phyloP scores from a whole-genome alignment of 2,329 filamentous ascomycete species.

The Fusarium buharicum region DNA sequence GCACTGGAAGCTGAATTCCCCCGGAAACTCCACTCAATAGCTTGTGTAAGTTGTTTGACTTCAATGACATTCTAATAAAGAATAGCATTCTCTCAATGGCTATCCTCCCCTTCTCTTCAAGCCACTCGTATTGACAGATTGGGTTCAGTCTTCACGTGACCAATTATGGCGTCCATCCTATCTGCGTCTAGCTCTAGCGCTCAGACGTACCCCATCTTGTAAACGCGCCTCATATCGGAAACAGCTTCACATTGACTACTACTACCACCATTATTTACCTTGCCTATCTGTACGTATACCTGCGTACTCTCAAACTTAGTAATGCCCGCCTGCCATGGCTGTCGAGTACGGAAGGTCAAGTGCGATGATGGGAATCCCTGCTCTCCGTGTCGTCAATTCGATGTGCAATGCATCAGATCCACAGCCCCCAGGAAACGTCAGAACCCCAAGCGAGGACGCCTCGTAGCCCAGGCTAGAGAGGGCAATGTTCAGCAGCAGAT shows the following conservation, averaged over 20 bases:
- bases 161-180: constrained; percentile 13
- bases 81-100: no score
- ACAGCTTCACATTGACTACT: constrained; percentile 20
- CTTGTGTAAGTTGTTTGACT: no score
- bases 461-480: constrained; percentile 38
- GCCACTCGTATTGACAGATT: constrained; percentile 5
- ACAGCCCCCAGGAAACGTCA: constrained; percentile 36
- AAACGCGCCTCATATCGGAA: constrained; percentile 26
- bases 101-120: not conserved
- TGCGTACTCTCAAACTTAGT: not conserved
- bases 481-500: constrained; percentile 27
- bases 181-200: constrained; percentile 23
- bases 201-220: constrained; percentile 7
- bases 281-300: not conserved
- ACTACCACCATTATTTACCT: not conserved
- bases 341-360: constrained; percentile 43
- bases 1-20: not conserved
- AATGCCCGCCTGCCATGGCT: constrained; percentile 42
- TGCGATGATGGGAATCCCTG: constrained; percentile 42
- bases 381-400: constrained; percentile 36
- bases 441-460: constrained; percentile 36
- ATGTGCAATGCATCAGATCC: constrained; percentile 37
- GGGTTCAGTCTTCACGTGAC: constrained; percentile 24
- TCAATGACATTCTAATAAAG: no score
- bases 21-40: constrained; percentile 16